Evolutionary conservation across 352 stramenopile genomes (phyloP).

Genomic region (Plasmopara muralis): DNA sequence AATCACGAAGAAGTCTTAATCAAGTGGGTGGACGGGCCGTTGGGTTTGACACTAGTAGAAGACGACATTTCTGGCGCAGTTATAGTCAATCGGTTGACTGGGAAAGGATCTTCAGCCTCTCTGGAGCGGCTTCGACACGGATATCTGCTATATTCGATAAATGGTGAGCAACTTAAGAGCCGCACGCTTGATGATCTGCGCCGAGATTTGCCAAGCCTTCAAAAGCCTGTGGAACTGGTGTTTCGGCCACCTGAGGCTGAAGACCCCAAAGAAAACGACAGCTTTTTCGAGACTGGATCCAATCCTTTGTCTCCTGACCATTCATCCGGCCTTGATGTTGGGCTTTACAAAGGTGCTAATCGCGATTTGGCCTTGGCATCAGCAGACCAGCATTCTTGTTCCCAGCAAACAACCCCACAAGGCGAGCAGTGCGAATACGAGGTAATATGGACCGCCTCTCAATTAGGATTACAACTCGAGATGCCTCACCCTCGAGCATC

Average conservation of each 20-base stretch:
- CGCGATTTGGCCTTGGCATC: conserved; percentile 6
- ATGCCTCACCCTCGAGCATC: conserved; percentile 9
- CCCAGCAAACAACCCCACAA: conserved; percentile 4
- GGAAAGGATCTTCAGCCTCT: conserved; percentile 36
- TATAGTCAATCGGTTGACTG: conserved; percentile 63
- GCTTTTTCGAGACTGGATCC: conserved; percentile 9
- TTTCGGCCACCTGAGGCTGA: conserved; percentile 30
- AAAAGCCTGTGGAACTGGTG: conserved; percentile 45
- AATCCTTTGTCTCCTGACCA: background rate
- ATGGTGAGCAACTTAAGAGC: conserved; percentile 29
- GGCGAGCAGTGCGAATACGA: conserved; percentile 24
- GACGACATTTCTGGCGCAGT: conserved; percentile 41
- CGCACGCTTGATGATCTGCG: conserved; percentile 29
- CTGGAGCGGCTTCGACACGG: conserved; percentile 41
- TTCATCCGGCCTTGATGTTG: background rate
- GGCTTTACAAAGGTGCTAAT: conserved; percentile 9
- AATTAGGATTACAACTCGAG: conserved; percentile 27
- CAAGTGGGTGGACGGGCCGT: conserved; percentile 38
- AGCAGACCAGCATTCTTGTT: conserved; percentile 1
- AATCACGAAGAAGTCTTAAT: conserved; percentile 27
- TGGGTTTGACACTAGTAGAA: conserved; percentile 49
- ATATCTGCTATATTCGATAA: conserved; percentile 44
- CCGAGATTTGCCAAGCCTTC: conserved; percentile 23
- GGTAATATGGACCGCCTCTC: conserved; percentile 18
- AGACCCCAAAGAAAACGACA: conserved; percentile 10